phyloP scores from a whole-genome alignment of 2,329 filamentous ascomycete genomes.

The Hymenoscyphus repandus region DNA sequence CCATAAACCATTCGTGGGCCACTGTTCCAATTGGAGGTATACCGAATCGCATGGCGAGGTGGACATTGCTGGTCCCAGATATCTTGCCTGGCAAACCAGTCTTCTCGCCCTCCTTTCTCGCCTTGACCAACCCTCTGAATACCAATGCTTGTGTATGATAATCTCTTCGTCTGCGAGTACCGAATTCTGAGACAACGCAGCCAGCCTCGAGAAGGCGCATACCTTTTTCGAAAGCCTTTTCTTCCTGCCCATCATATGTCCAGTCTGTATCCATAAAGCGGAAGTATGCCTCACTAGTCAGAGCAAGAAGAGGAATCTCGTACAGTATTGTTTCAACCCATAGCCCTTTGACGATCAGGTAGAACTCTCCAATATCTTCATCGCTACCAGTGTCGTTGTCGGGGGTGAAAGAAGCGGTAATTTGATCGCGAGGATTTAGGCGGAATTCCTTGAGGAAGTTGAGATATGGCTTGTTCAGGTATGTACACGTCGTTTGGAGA shows the following conservation, averaged over 20 bases:
- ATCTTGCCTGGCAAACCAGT: slow-evolving; percentile 67
- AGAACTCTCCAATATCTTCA: slow-evolving; percentile 66
- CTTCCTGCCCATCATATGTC: slow-evolving; percentile 81
- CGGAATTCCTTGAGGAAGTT: slow-evolving; percentile 76
- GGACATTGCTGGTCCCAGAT: slow-evolving; percentile 90
- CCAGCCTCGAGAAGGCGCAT: slow-evolving; percentile 70
- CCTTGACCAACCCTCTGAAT: slow-evolving; percentile 76
- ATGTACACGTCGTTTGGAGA: slow-evolving; percentile 72
- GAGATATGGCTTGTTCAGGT: slow-evolving; percentile 73
- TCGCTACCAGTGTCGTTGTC: slow-evolving; percentile 55
- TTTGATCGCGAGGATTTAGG: slow-evolving; percentile 74
- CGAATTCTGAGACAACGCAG: slow-evolving; percentile 91
- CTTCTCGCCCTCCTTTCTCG: slow-evolving; percentile 64
- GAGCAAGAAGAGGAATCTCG: slow-evolving; percentile 87
- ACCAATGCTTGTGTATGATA: slow-evolving; percentile 94
- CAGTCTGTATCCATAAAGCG: slow-evolving; percentile 93
- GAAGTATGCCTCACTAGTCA: slow-evolving; percentile 96
- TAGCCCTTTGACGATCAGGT: slow-evolving; percentile 70
- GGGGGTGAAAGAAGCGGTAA: slow-evolving; percentile 53
- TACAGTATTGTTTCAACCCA: slow-evolving; percentile 98
- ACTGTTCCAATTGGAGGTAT: slow-evolving; percentile 82
- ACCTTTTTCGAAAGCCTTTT: slow-evolving; percentile 80
- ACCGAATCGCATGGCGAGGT: slow-evolving; percentile 89
- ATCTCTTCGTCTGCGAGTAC: slow-evolving; percentile 80
- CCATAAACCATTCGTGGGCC: slow-evolving; percentile 99